These are phyloP conservation scores for Phycomyces nitens DNA, from an alignment of 192 early-diverging fungal species.

Conservation along the genomic window DNA sequence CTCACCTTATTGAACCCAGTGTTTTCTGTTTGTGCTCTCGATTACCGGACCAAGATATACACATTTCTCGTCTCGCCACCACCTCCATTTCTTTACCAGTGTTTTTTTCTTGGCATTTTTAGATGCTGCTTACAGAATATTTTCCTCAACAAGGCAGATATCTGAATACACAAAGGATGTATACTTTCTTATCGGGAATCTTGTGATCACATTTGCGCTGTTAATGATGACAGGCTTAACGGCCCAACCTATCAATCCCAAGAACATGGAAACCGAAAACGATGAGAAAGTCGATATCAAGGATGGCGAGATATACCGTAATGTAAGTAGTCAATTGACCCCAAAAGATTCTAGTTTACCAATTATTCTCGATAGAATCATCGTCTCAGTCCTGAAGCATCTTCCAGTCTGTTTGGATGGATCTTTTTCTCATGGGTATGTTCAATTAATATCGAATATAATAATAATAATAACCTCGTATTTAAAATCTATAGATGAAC, in stretches of 20 bases:
- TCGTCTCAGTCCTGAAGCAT: constrained; percentile 16
- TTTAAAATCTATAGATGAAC: constrained; percentile 19
- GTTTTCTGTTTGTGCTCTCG: too few relatives aligned
- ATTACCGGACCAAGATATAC: too few relatives aligned
- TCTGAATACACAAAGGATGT: background rate
- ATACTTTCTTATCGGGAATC: background rate
- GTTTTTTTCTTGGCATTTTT: background rate
- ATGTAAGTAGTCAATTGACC: background rate
- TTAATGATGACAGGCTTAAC: background rate
- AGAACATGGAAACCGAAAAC: background rate
- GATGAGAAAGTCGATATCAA: constrained; percentile 15
- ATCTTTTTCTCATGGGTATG: constrained; percentile 17
- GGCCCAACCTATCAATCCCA: constrained; percentile 11
- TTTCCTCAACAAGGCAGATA: background rate
- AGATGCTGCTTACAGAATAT: constrained; percentile 4
- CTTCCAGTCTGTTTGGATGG: constrained; percentile 18
- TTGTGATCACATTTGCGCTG: background rate
- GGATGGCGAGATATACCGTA: constrained; percentile 7
- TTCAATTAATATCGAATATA: too few relatives aligned
- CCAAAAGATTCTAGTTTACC: background rate
- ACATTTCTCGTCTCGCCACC: background rate
- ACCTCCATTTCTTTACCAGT: background rate
- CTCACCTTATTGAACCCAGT: too few relatives aligned
- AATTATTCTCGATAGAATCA: background rate
- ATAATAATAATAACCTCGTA: too few relatives aligned